A percentile compares a stretch with the other conserved stretches of the same genome.
These are phyloP conservation scores for Brettanomyces anomalus DNA, from an alignment of 805 yeast genomes.

Conservation along the genomic window DNA sequence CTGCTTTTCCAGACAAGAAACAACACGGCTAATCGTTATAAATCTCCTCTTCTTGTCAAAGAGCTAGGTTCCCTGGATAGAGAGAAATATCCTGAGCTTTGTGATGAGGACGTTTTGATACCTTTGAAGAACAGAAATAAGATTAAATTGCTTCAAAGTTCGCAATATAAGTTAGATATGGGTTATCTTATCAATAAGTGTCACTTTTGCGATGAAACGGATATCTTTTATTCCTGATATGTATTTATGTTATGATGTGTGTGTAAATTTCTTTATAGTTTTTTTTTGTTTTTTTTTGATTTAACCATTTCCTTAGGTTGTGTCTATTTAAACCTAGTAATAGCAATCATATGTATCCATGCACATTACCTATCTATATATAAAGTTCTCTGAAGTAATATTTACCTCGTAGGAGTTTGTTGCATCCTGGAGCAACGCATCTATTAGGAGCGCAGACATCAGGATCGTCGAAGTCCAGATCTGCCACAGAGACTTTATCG, in stretches of 20 bases:
- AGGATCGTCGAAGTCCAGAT: slow-evolving; percentile 30
- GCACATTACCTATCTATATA: slow-evolving; percentile 14
- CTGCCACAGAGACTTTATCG: slow-evolving; percentile 10
- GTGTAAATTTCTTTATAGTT: too few species aligned
- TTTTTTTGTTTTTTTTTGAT: too few species aligned
- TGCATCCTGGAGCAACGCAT: slow-evolving; percentile 51
- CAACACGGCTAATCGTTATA: slow-evolving; percentile 11
- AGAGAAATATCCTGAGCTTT: slow-evolving; percentile 9
- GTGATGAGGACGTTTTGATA: slow-evolving; percentile 14
- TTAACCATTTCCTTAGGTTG: too few species aligned
- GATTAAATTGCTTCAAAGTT: slow-evolving; percentile 16
- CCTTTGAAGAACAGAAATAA: slow-evolving; percentile 8
- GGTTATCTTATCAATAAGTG: slow-evolving; percentile 16
- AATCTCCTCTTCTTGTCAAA: slow-evolving; percentile 13
- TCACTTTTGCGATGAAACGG: slow-evolving; percentile 8
- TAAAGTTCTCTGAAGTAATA: slow-evolving; percentile 50
- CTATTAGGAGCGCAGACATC: slow-evolving; percentile 43
- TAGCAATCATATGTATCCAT: background rate
- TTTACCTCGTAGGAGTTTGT: slow-evolving; percentile 31
- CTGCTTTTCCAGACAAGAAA: slow-evolving; percentile 20
- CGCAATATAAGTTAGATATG: slow-evolving; percentile 16
- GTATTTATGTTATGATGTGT: too few species aligned
- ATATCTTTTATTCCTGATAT: background rate
- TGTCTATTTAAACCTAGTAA: background rate
- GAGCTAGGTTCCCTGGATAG: slow-evolving; percentile 4